phyloP scores from a whole-genome alignment of 805 yeast species.

The Yarrowia bubula region DNA sequence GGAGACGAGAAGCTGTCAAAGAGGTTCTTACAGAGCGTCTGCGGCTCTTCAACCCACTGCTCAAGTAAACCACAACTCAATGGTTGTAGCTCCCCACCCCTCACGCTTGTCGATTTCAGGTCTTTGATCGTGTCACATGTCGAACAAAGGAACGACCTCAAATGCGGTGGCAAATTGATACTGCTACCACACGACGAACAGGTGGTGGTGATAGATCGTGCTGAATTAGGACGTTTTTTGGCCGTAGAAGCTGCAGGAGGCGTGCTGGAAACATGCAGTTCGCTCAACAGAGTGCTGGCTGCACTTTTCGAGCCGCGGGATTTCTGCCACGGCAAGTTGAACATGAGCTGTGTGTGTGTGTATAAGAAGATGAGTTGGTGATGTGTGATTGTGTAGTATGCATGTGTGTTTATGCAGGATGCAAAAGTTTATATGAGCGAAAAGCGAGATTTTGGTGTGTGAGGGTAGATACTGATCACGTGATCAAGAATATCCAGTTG shows the following conservation, averaged over 20 bases:
- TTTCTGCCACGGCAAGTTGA: constrained; percentile 25
- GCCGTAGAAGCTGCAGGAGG: not conserved
- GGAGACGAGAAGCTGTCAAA: constrained; percentile 19
- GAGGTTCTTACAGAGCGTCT: not conserved
- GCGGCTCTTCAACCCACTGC: not conserved
- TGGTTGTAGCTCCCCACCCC: constrained; percentile 1
- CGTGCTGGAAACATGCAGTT: constrained; percentile 5
- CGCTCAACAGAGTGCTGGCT: not conserved
- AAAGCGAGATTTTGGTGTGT: not conserved
- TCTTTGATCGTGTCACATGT: constrained; percentile 8
- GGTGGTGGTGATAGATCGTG: not conserved
- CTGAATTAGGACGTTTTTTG: not conserved
- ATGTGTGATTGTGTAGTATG: constrained; percentile 1
- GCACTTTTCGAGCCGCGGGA: constrained; percentile 11
- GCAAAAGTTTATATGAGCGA: not conserved
- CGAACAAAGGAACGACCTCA: constrained; percentile 4
- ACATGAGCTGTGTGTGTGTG: constrained; percentile 1
- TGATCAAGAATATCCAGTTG: too few species aligned
- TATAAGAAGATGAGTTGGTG: too few species aligned
- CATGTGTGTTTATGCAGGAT: not conserved
- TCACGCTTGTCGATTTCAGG: not conserved
- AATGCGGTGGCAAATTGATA: not conserved
- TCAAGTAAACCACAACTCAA: not conserved
- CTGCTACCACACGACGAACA: constrained; percentile 10
- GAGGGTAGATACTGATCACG: not conserved